phyloP scores from a whole-genome alignment of 1,139 yeast genomes.

The Suhomyces maxii region DNA sequence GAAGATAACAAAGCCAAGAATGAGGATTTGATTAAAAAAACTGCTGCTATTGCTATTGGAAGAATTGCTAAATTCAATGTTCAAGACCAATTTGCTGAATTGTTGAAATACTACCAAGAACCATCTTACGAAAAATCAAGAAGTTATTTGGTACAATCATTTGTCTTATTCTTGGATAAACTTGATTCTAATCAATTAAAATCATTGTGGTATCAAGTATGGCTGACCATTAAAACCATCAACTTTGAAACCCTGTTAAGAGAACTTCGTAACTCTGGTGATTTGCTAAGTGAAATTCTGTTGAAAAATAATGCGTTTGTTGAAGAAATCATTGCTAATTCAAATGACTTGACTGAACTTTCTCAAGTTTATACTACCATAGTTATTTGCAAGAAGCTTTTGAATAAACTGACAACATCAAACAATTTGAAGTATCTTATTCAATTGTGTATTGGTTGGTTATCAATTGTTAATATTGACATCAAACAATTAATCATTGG shows the following conservation, averaged over 20 bases:
- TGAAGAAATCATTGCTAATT: constrained; percentile 16
- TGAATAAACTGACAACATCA: constrained; percentile 21
- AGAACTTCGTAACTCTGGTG: constrained; percentile 18
- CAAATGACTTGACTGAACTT: constrained; percentile 5
- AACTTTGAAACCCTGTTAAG: constrained; percentile 14
- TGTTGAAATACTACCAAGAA: constrained; percentile 11
- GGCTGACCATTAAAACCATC: constrained; percentile 10
- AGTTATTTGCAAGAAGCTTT: constrained; percentile 35
- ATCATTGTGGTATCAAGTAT: constrained; percentile 15
- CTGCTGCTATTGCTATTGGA: constrained; percentile 58
- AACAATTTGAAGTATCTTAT: constrained; percentile 16
- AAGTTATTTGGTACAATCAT: constrained; percentile 12
- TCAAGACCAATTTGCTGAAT: constrained; percentile 19
- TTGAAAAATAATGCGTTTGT: constrained; percentile 14
- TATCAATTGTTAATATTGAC: constrained; percentile 31
- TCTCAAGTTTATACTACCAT: constrained; percentile 28
- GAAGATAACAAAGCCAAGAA: constrained; percentile 16
- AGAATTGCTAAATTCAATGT: constrained; percentile 43
- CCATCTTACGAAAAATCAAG: constrained; percentile 10
- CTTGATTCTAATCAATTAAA: constrained; percentile 9
- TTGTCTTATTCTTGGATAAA: constrained; percentile 10
- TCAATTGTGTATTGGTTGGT: constrained; percentile 12
- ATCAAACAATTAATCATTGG: constrained; percentile 60
- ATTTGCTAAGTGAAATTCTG: constrained; percentile 14
- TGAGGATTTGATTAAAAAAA: constrained; percentile 42